Evolutionary conservation across 805 yeast species (phyloP).

Genomic region (Hanseniaspora meyeri): DNA sequence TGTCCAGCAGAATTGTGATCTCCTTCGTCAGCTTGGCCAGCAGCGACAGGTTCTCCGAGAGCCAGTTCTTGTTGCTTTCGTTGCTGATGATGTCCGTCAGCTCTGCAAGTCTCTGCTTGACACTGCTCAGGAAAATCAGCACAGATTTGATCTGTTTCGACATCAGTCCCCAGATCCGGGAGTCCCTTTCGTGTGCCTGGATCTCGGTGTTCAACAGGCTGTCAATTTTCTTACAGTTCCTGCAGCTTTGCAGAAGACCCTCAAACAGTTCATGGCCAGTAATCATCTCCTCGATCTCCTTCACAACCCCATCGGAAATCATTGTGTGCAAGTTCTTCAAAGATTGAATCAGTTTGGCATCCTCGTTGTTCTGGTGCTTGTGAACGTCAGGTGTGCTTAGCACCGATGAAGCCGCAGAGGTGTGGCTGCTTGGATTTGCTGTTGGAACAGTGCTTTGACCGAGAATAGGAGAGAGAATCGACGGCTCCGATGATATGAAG

Average conservation of each 20-base stretch:
- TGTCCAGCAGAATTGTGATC: conserved; percentile 72
- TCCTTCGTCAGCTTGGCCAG: conserved; percentile 85
- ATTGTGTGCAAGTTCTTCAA: background rate
- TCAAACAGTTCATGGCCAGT: background rate
- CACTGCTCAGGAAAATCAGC: conserved; percentile 69
- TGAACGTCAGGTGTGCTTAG: background rate
- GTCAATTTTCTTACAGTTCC: conserved; percentile 8
- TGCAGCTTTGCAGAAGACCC: background rate
- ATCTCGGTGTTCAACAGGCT: background rate
- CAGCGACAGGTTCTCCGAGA: conserved; percentile 64
- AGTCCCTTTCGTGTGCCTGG: conserved; percentile 34
- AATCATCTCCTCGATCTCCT: background rate
- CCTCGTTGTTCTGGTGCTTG: background rate
- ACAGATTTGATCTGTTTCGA: conserved; percentile 72
- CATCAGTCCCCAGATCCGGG: conserved; percentile 70
- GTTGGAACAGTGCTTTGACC: background rate
- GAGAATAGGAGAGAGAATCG: background rate
- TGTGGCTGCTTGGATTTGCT: background rate
- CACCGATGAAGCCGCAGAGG: background rate
- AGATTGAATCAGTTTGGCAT: background rate
- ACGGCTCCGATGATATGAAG: background rate
- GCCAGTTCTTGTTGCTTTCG: conserved; percentile 58
- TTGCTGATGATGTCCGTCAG: conserved; percentile 55
- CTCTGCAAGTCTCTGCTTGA: conserved; percentile 32
- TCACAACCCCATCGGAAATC: conserved; percentile 3